Evolutionary conservation across 345 rosid genomes (phyloP), one percentile per base, ranked within the genome.

Genomic region (Gossypium arboreum): DNA sequence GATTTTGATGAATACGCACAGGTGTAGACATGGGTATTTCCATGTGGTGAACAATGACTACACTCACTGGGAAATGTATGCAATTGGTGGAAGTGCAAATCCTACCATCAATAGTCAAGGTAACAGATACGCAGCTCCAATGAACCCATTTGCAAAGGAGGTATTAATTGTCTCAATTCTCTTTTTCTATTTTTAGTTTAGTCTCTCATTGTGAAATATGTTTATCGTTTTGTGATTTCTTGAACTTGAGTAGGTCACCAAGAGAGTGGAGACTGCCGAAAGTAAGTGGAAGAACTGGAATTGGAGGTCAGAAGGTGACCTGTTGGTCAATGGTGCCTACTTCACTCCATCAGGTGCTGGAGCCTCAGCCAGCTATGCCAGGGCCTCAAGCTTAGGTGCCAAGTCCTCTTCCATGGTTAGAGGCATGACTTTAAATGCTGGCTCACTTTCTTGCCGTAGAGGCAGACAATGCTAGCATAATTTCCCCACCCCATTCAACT

Each of bases 1-100:
- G 55, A 60, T 68, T 25, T 25, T 79, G 72, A 59, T 51, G 44
- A 39, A 60, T 81, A 76, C 1, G 3, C 15, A 11, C 91, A 93
- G 97, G 86, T 94, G 98, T 74, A 85, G 98, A 78, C 96, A 92
- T 73, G 98, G 98, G 2, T 94, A 91, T 47, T 94, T 94, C 89
- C 98, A 94, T 76, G 97, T 94, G 79, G 97, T 94, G 73, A 94
- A 94, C 88, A 94, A 94, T 70, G 98, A 94, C 84, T 94, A 94
- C 83, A 94, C 97, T 63, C 98, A 94, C 81, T 94, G 98, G 98
- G 95, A 90, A 79, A 94, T 94, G 98, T 94, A 94, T 68, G 98
- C 98, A 69, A 94, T 94, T 75, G 98, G 98, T 77, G 98, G 98
- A 77, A 92, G 98, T 78, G 98, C 96, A 56, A 75, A 75, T n/a